Base-by-base conservation (phyloP, 768 basidiomycete species). In the Suillus variegatus region DNA sequence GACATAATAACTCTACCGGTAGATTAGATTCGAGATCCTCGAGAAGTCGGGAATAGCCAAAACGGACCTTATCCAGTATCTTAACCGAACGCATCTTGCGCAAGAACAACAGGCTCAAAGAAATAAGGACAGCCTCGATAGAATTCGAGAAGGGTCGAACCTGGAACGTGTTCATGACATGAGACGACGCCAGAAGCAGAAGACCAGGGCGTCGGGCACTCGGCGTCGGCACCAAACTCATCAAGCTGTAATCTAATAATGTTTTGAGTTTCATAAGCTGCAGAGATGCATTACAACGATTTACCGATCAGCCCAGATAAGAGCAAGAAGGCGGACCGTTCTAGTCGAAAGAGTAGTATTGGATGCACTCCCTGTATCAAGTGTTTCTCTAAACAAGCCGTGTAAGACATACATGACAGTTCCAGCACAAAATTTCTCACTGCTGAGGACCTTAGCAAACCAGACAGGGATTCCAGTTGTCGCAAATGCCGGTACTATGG, bases 141-240 rank as follows among this genome's bases (percentile, higher is more conserved):
- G 79, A 75, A 56, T 80, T 81, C 22, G 79, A 79, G 65, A 81
- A 81, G 1, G 80, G 79, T 46, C 80, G 72, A 52, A 79, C 64
- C 60, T 81, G 80, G 56, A 79, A 79, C 4, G 79, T 79, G 47
- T 73, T 71, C 40, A 73, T 71, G 55, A 79, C 75, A 51, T 81
- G 72, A 28, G 79, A 80, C 12, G 79, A 79, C 0, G 73, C 76
- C 18, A 81, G 66, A 16, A 80, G 69, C 20, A 78, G 63, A 16
- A 73, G 60, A 46, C 67, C 68, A 44, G 74, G 46, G 20, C 66
- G 72, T 25, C 72, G 70, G 61, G 62, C 14, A 36, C 58, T 63
- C 13, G 71, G 72, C 7, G 38, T 28, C 4, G 73, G 56, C 22
- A 75, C 52, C 16, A 81, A 68, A 41, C 64, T 68, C 35, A 10